Base-by-base conservation (phyloP, 306 rosid genomes). In the Medicago lupulina region DNA sequence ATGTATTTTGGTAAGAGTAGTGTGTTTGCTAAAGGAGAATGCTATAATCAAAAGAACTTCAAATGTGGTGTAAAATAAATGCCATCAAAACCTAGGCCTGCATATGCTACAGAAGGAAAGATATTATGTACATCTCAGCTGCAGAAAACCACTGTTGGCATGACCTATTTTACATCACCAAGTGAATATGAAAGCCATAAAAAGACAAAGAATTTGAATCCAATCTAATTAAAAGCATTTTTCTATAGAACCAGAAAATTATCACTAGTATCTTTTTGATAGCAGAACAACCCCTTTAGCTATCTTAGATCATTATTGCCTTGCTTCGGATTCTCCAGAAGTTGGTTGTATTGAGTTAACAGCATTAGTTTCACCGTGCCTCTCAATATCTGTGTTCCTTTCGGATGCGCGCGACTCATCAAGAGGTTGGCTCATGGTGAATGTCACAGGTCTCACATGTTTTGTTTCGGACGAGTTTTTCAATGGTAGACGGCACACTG, bases 401-500 rank as follows among this genome's bases (percentile, higher is more conserved):
- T 74, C 86, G 21, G 91, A 69, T 78, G 80, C 39, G 47, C 85
- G 89, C 39, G 94, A 78, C 46, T 85, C 93, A 3, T 92, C 86
- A 38, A 49, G 72, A 36, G 76, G 41, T 11, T 81, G 92, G 83
- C 82, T 80, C 51, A 63, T 66, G 78, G 82, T 87, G 49, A 89
- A 85, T 39, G 91, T 87, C 38, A 90, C 89, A 41, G 92, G 86
- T 63, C 88, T 86, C 77, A 67, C 83, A 65, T 88, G 92, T 81
- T 87, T 88, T 34, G 88, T 68, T 36, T 84, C 87, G 14, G 83
- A 74, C 64, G 92, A 81, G 46, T 87, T 92, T 54, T 90, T 90
- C 81, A 94, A 69, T 8, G 97, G 92, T 6, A 94, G 78, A 46
- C 98, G 97, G 84, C 98, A 94, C 11, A 94, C 93, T 1, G 98